These are phyloP conservation scores for Exophiala bonariae DNA, from an alignment of 2,329 filamentous ascomycete species.

Conservation along the genomic window DNA sequence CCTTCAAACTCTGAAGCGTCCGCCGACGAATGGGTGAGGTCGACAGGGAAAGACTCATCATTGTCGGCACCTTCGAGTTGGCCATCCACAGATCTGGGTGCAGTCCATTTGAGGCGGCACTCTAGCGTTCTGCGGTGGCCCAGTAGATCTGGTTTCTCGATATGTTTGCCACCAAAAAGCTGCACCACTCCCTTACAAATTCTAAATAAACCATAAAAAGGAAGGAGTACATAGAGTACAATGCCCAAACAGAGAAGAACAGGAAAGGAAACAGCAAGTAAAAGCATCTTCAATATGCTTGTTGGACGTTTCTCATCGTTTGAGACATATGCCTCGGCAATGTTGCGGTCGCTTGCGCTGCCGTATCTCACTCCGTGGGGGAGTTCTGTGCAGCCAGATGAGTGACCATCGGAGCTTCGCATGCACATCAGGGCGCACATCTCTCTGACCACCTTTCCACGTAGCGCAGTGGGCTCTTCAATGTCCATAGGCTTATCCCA, in stretches of 20 bases:
- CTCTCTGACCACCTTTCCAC: not conserved
- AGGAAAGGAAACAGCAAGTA: no score
- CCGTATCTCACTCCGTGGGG: constrained; percentile 1
- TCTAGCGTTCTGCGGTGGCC: no score
- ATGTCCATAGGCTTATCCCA: constrained; percentile 35
- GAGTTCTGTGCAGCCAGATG: no score
- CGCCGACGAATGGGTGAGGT: not conserved
- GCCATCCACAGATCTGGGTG: not conserved
- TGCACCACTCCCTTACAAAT: no score
- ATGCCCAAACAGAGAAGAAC: no score
- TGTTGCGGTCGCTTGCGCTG: not conserved
- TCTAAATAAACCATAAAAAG: no score
- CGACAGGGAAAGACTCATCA: not conserved
- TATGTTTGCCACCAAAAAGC: no score
- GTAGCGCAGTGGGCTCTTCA: constrained; percentile 8
- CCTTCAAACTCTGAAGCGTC: no score
- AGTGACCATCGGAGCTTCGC: not conserved
- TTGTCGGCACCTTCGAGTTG: not conserved
- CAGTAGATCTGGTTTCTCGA: no score
- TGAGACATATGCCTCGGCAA: not conserved
- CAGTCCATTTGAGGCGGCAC: not conserved
- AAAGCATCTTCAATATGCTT: no score
- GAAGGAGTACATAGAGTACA: no score
- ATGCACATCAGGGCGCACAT: constrained; percentile 3
- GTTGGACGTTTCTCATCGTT: no score